A percentile compares a stretch with the other conserved stretches of the same genome.
These are phyloP conservation scores for Prototheca cutis DNA, from an alignment of 163 green algal species.

Conservation along the genomic window DNA sequence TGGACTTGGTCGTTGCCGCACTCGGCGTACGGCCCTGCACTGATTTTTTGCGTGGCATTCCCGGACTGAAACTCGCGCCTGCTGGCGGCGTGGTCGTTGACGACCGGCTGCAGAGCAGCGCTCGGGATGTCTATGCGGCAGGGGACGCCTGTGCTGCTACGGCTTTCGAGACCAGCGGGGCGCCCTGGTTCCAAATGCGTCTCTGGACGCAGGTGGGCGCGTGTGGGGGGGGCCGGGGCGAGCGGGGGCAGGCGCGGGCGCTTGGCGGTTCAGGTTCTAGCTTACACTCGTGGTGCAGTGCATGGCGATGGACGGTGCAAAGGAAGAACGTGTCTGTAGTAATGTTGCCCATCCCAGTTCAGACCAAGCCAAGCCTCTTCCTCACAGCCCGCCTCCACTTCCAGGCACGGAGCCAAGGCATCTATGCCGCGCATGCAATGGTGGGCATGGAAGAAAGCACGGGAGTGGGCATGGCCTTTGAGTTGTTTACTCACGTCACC, in stretches of 20 bases:
- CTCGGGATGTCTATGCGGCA: conserved; percentile 41
- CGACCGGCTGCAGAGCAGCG: conserved; percentile 36
- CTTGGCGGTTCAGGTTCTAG: neutral
- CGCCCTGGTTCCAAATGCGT: conserved; percentile 77
- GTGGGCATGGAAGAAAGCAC: conserved; percentile 34
- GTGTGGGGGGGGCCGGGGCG: neutral
- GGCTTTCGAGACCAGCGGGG: neutral
- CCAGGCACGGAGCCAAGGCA: conserved; percentile 57
- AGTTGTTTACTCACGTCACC: conserved; percentile 83
- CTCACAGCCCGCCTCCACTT: too few species aligned
- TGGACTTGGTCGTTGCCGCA: conserved; percentile 59
- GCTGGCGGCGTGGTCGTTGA: conserved; percentile 60
- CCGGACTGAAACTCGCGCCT: conserved; percentile 15
- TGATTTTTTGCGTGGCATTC: conserved; percentile 56
- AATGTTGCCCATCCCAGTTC: too few species aligned
- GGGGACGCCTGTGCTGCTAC: conserved; percentile 42
- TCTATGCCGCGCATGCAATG: conserved; percentile 66
- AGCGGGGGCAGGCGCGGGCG: too few species aligned
- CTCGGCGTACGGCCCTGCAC: conserved; percentile 61
- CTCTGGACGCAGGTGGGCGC: conserved; percentile 67
- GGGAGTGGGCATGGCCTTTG: conserved; percentile 57
- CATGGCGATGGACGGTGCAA: too few species aligned
- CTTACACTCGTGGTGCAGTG: neutral
- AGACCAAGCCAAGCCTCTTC: too few species aligned
- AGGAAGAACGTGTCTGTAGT: too few species aligned